Conservation (phyloP, 176 grass and related monocot species). For the Zea mays region Zm-B73-REFERENCE-NAM-5.0 NC_050098.1:11427501-11428000, state of each 20-base stretch:
- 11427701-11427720: background rate
- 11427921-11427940: background rate
- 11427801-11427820: background rate
- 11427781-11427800: background rate
- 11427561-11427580: conserved; percentile 21
- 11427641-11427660: conserved; percentile 17
- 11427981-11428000: background rate
- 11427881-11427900: background rate
- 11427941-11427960: conserved; percentile 2
- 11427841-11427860: background rate
- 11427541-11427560: conserved; percentile 97
- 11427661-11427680: background rate
- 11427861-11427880: background rate
- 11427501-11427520: conserved; percentile 71
- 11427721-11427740: background rate
- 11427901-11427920: background rate
- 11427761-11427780: background rate
- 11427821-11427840: background rate
- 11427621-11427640: background rate
- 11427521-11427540: conserved; percentile 83
- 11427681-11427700: background rate
- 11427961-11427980: background rate
- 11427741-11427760: background rate
- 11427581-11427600: background rate
- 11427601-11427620: conserved; percentile 17